phyloP scores from a whole-genome alignment of 805 yeast genomes.

The Ogataea kodamae region DNA sequence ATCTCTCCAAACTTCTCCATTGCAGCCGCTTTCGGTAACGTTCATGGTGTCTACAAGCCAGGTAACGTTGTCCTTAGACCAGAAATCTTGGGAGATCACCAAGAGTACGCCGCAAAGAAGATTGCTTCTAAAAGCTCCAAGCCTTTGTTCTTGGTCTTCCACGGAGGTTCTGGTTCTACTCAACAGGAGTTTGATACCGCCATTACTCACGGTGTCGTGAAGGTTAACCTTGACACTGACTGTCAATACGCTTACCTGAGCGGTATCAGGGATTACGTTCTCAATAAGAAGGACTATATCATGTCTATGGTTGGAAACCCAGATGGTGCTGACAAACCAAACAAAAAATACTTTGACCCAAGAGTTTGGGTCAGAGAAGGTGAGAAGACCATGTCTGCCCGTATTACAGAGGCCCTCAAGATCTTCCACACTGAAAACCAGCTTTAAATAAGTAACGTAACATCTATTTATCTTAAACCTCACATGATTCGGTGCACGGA shows the following conservation, averaged over 20 bases:
- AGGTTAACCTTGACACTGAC: conserved; percentile 99
- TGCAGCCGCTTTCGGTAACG: conserved; percentile 99
- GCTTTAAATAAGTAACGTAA: conserved; percentile 11
- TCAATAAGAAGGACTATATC: conserved; percentile 94
- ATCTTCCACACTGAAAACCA: conserved; percentile 79
- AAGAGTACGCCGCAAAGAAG: conserved; percentile 76
- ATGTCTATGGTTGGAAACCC: conserved; percentile 95
- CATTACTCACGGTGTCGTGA: conserved; percentile 91
- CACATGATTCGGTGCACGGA: conserved; percentile 3
- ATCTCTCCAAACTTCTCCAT: conserved; percentile 97
- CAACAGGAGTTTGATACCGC: conserved; percentile 89
- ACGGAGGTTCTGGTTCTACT: conserved; percentile 99
- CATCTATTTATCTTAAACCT: background rate
- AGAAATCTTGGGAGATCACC: conserved; percentile 93
- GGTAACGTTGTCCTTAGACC: conserved; percentile 96
- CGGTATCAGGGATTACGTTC: conserved; percentile 97
- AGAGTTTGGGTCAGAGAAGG: conserved; percentile 99
- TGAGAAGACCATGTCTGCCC: conserved; percentile 93
- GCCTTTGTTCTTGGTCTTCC: conserved; percentile 97
- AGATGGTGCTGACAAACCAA: conserved; percentile 98
- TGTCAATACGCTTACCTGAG: conserved; percentile 96
- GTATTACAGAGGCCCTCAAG: conserved; percentile 79
- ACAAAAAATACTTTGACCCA: conserved; percentile 99
- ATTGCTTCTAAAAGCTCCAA: conserved; percentile 44
- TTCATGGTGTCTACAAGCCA: conserved; percentile 99